Base-by-base conservation (phyloP, 768 basidiomycete genomes). In the Cystobasidium tubakii region DNA sequence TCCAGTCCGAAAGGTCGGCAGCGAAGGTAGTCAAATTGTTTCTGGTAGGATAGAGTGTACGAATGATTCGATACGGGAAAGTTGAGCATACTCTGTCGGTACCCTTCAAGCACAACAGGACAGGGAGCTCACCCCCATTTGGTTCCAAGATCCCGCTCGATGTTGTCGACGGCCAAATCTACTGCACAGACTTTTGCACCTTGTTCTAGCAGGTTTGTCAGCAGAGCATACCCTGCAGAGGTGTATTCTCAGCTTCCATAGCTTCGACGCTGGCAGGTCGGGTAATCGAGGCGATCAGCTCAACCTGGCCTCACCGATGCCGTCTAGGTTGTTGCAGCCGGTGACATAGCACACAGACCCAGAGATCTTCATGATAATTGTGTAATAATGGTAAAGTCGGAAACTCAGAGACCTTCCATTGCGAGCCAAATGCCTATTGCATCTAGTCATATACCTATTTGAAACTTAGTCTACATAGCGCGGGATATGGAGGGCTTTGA, bases 121-220 rank as follows among this genome's bases (percentile, higher is more conserved):
- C n/a, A 7, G 42, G 42, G 7, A 55, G 10, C 57, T 27, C 33
- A 60, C 57, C 21, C 21, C 57, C 57, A 60, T 60, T 25, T 25
- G 2, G 2, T 27, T 25, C 4, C 21, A 6, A 60, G 15, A 29
- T 60, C 27, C 6, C 29, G 29, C 15, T 60, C 57, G 13, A 60
- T 60, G 13, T 27, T 29, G 33, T 6, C 27, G 21, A 34, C 33
- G 10, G 57, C 25, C 9, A 60, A 2, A 23, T 60, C 57, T 27
- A 60, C 57, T 7, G 57, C 57, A 23, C 57, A 60, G 3, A 60
- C 57, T 31, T 60, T 60, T 13, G 57, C 57, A 27, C 57, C 57
- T 6, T 60, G 57, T 15, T 25, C 27, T 2, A 60, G 57, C 23
- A 60, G 33, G 27, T 34, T 21, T 23, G 29, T 3, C 29, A 60